These are phyloP conservation scores for Sporothrix pseudoabietina DNA, from an alignment of 2,329 filamentous ascomycete species.

Conservation along the genomic window DNA sequence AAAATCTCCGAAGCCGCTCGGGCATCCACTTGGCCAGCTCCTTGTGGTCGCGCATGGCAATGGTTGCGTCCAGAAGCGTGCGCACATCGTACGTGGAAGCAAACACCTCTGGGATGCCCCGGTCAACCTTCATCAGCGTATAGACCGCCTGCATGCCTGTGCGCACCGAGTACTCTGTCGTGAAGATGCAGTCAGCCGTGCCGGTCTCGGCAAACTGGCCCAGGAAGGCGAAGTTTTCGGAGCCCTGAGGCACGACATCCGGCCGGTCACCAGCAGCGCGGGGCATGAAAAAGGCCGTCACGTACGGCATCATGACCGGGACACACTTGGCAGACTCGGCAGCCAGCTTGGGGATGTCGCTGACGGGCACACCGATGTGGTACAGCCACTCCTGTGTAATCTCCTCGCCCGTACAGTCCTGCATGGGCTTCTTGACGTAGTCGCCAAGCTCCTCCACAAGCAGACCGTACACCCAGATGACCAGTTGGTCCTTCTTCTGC, in stretches of 20 bases:
- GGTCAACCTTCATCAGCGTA: conserved; percentile 38
- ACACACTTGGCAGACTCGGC: conserved; percentile 39
- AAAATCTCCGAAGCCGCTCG: conserved; percentile 31
- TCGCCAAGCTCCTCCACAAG: conserved; percentile 43
- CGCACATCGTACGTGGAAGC: conserved; percentile 39
- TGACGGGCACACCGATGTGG: conserved; percentile 43
- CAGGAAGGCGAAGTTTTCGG: conserved; percentile 45
- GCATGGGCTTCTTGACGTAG: conserved; percentile 46
- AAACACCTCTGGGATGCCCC: conserved; percentile 39
- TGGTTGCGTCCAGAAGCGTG: conserved; percentile 37
- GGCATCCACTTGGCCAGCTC: conserved; percentile 35
- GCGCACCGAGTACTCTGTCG: conserved; percentile 45
- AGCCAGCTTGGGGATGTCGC: conserved; percentile 37
- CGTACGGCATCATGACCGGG: conserved; percentile 47
- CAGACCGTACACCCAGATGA: conserved; percentile 48
- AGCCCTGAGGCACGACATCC: conserved; percentile 43
- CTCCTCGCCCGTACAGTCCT: conserved; percentile 46
- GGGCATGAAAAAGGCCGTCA: conserved; percentile 44
- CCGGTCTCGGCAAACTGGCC: conserved; percentile 48
- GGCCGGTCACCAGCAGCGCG: conserved; percentile 44
- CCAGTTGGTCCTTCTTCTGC: conserved; percentile 42
- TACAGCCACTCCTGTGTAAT: conserved; percentile 45
- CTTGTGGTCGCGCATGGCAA: conserved; percentile 35
- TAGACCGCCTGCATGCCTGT: conserved; percentile 45
- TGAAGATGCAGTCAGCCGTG: conserved; percentile 44